Evolutionary conservation across 306 rosid species (phyloP), one percentile per base, ranked within the genome.

Genomic region (Cucurbita argyrosperma): DNA sequence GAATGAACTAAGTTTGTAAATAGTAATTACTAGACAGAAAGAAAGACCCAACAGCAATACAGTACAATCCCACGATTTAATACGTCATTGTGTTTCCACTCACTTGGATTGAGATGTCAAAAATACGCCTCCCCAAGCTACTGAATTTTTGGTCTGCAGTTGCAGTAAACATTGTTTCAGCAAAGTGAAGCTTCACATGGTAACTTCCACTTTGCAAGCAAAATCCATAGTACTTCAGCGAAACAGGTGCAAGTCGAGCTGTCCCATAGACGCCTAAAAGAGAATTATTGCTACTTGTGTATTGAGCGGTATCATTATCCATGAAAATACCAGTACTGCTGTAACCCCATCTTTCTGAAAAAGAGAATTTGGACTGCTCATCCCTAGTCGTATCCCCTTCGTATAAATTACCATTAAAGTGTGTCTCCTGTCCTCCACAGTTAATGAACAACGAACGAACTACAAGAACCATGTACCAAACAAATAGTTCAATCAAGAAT

Each of bases 51-150:
- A 59, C 1, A 49, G 2, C 14, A 47, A 47, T 12, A 49, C 53
- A 49, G 5, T 10, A 30, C 7, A 30, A 30, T 59, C 38, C 42
- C 38, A 59, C 4, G 8, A 26, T 9, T 59, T 11, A 4, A 30
- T 4, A 54, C 30, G 40, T 39, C 7, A 42, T 2, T 8, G 8
- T 14, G 37, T 14, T 40, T 63, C 38, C 63, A 87, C 90, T 86
- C 83, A 91, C 97, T 80, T 91, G 97, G 57, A 91, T 79, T 53
- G 93, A 89, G 72, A 89, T 83, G 76, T 91, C 90, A 35, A 91
- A 89, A 56, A 90, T 59, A 57, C 92, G 89, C 84, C 23, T 73
- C 15, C 96, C 92, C 8, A 83, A 64, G 71, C 82, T 83, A 37
- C 72, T 67, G 58, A 23, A 89, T 0, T 73, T 76, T 52, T 78